These are phyloP conservation scores for Carex scoparia DNA, from an alignment of 176 grass and related monocot genomes.

Conservation along the genomic window DNA sequence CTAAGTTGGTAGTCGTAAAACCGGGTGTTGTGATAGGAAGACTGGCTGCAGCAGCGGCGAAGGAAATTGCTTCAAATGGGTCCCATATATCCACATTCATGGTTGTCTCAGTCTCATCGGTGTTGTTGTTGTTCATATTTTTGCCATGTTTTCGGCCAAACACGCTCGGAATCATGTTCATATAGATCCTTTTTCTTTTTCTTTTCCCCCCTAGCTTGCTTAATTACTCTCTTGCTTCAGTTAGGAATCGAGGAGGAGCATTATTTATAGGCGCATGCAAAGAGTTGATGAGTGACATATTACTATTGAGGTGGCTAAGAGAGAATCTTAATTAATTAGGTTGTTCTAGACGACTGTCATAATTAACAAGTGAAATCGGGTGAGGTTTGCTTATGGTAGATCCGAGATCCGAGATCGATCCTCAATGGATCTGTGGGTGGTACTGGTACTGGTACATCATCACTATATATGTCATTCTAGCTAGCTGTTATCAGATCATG, in stretches of 20 bases:
- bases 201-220: background rate
- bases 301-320: background rate
- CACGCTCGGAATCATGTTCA: background rate
- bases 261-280: background rate
- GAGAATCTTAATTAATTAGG: background rate
- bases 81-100: background rate
- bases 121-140: background rate
- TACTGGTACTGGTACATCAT: background rate
- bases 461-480: no score
- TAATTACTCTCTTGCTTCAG: background rate
- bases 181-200: background rate
- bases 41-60: background rate
- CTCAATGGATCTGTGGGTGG: background rate
- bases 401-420: background rate
- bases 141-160: constrained; percentile 1
- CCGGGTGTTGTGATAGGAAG: constrained; percentile 12
- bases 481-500: background rate
- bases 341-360: background rate
- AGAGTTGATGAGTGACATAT: background rate
- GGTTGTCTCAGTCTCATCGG: background rate
- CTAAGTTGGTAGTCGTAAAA: constrained; percentile 52
- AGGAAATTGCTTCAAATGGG: background rate
- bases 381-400: background rate
- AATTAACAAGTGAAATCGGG: background rate
- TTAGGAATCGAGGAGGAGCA: background rate